Conservation (phyloP, 2,329 filamentous ascomycete species). For the Beauveria varroae region DNA sequence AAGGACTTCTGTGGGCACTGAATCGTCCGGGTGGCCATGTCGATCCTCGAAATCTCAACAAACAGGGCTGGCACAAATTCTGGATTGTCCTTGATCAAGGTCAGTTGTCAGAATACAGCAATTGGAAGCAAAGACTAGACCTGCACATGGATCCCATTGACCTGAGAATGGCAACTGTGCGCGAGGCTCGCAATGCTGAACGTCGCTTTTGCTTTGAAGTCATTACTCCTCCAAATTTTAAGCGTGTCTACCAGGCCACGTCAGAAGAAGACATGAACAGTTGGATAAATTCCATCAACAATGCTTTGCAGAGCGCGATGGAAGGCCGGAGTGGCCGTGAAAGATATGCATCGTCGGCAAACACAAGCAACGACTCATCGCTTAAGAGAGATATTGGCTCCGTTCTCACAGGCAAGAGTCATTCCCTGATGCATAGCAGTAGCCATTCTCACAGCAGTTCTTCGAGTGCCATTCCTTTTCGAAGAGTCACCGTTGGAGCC, state of each 20-base stretch:
- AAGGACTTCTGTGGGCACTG: slow-evolving; percentile 89
- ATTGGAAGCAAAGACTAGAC: slow-evolving; percentile 97
- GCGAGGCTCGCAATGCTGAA: slow-evolving; percentile 90
- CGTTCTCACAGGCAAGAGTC: slow-evolving; percentile 85
- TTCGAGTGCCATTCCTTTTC: slow-evolving; percentile 54
- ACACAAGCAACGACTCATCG: slow-evolving; percentile 41
- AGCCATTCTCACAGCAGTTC: slow-evolving; percentile 41
- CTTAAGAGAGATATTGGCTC: slow-evolving; percentile 83
- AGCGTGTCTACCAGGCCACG: slow-evolving; percentile 93
- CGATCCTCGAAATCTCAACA: slow-evolving; percentile 90
- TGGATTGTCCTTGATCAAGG: slow-evolving; percentile 98
- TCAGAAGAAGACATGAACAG: slow-evolving; percentile 97
- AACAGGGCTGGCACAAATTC: slow-evolving; percentile 99
- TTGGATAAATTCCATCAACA: slow-evolving; percentile 96
- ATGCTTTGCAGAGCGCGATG: slow-evolving; percentile 90
- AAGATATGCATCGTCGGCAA: slow-evolving; percentile 33
- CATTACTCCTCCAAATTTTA: slow-evolving; percentile 83
- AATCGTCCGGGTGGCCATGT: slow-evolving; percentile 90
- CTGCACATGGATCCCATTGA: slow-evolving; percentile 98
- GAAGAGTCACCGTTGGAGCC: slow-evolving; percentile 87
- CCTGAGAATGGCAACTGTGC: slow-evolving; percentile 89
- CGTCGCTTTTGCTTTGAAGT: slow-evolving; percentile 97
- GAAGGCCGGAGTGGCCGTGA: slow-evolving; percentile 64
- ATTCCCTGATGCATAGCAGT: slow-evolving; percentile 52
- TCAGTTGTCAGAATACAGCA: slow-evolving; percentile 94